phyloP scores from a whole-genome alignment of 208 protist species.

The Trypanosomatidae sp. region DNA sequence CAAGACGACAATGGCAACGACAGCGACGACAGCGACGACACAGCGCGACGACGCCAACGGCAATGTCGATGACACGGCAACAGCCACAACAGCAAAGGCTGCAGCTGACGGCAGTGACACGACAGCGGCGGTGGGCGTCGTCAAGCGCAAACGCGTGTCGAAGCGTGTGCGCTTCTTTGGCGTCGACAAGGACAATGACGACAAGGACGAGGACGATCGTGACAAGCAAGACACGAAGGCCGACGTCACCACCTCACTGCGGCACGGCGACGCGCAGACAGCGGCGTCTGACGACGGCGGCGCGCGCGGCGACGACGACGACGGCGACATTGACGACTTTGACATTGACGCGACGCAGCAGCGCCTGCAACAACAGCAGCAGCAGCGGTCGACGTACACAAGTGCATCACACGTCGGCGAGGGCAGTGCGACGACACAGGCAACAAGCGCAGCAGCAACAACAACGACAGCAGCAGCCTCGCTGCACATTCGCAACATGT shows the following conservation, averaged over 20 bases:
- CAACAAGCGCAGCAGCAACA: neutral
- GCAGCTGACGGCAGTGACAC: neutral
- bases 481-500: conserved; percentile 14
- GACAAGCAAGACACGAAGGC: too few species aligned
- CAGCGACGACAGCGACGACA: neutral
- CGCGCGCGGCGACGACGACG: neutral
- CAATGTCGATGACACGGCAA: neutral
- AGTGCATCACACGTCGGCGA: neutral
- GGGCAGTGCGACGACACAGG: too few species aligned
- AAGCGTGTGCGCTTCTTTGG: conserved; percentile 67
- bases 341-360: conserved; percentile 7
- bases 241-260: neutral
- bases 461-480: neutral
- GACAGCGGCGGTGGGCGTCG: neutral
- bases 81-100: neutral
- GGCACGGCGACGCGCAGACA: neutral
- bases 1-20: neutral
- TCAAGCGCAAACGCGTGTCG: conserved; percentile 7
- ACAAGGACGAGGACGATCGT: conserved; percentile 4
- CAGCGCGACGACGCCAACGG: conserved; percentile 1
- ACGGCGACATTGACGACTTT: conserved; percentile 11
- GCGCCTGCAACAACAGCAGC: neutral
- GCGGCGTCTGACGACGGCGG: neutral
- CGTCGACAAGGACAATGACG: conserved; percentile 10
- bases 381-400: neutral